phyloP scores from a whole-genome alignment of 352 stramenopile genomes.

The Phytophthora ramorum region DNA sequence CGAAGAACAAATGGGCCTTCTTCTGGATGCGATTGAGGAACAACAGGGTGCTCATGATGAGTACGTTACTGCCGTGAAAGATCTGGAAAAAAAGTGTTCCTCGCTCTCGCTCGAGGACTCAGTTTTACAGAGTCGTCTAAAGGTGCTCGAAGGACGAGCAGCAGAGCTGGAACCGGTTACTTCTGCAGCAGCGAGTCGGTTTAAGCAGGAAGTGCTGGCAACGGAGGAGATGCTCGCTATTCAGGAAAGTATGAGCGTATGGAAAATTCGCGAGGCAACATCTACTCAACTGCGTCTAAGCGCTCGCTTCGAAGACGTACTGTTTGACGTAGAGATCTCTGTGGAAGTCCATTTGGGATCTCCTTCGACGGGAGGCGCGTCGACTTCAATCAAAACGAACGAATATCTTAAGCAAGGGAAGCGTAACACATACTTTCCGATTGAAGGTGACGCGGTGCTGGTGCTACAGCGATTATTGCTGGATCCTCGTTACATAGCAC shows the following conservation, averaged over 20 bases:
- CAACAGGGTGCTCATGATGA: slow-evolving; percentile 73
- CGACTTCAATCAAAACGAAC: slow-evolving; percentile 37
- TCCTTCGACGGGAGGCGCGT: slow-evolving; percentile 17
- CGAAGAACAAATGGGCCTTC: slow-evolving; percentile 69
- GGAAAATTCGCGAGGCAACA: slow-evolving; percentile 57
- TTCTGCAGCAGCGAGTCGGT: slow-evolving; percentile 24
- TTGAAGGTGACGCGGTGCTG: slow-evolving; percentile 54
- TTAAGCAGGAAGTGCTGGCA: slow-evolving; percentile 52
- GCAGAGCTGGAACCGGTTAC: slow-evolving; percentile 57
- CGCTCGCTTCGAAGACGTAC: slow-evolving; percentile 55
- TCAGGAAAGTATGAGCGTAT: slow-evolving; percentile 58
- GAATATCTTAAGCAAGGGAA: slow-evolving; percentile 44
- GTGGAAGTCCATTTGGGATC: slow-evolving; percentile 42
- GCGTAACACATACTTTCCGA: slow-evolving; percentile 42
- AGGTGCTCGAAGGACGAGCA: slow-evolving; percentile 56
- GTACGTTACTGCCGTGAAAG: slow-evolving; percentile 60
- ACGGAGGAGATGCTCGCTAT: slow-evolving; percentile 63
- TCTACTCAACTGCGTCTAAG: slow-evolving; percentile 49
- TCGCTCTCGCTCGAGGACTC: slow-evolving; percentile 72
- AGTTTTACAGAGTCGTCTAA: slow-evolving; percentile 66
- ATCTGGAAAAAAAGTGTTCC: slow-evolving; percentile 65
- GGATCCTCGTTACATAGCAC: slow-evolving; percentile 43
- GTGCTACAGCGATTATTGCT: slow-evolving; percentile 62
- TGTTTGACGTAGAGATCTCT: slow-evolving; percentile 53
- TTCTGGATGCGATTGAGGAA: slow-evolving; percentile 83